Conservation (phyloP, 2,329 filamentous ascomycete genomes). For the Periconia macrospinosa region DNA sequence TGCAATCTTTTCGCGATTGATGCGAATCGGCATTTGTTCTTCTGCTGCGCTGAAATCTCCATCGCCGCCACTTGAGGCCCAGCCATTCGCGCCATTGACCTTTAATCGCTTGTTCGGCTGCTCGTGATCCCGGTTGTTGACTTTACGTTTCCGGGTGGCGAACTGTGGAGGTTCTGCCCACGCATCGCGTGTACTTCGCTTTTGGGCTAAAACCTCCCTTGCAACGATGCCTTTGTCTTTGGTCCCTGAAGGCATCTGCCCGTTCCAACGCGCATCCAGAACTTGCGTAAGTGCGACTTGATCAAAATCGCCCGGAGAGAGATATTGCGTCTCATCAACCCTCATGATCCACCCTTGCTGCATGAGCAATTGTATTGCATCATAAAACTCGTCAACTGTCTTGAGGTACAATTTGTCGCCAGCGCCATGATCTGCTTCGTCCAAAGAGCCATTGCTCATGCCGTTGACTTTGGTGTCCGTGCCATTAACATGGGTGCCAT, state of each 20-base stretch:
- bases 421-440: slow-evolving; percentile 4
- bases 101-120: slow-evolving; percentile 36
- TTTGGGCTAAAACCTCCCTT: slow-evolving; percentile 25
- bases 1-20: slow-evolving; percentile 84
- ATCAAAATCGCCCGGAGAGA: slow-evolving; percentile 59
- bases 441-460: neutral
- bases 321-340: slow-evolving; percentile 53
- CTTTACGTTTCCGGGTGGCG: slow-evolving; percentile 18
- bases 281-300: slow-evolving; percentile 66
- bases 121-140: slow-evolving; percentile 18
- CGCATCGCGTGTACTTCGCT: slow-evolving; percentile 52
- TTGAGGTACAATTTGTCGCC: slow-evolving; percentile 17
- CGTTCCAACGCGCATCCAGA: slow-evolving; percentile 54
- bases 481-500: slow-evolving; percentile 25
- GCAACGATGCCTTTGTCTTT: slow-evolving; percentile 67
- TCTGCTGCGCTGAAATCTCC: slow-evolving; percentile 40
- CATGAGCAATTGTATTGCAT: slow-evolving; percentile 55
- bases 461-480: slow-evolving; percentile 17
- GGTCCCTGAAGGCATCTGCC: slow-evolving; percentile 59
- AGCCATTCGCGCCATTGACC: slow-evolving; percentile 24
- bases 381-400: slow-evolving; percentile 44
- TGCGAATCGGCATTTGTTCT: slow-evolving; percentile 71
- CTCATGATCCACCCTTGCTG: slow-evolving; percentile 69
- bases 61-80: slow-evolving; percentile 2
- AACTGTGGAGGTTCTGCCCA: slow-evolving; percentile 35